These are phyloP conservation scores for Delitschia confertaspora DNA, from an alignment of 495 filamentous ascomycete genomes.

Conservation along the genomic window DNA sequence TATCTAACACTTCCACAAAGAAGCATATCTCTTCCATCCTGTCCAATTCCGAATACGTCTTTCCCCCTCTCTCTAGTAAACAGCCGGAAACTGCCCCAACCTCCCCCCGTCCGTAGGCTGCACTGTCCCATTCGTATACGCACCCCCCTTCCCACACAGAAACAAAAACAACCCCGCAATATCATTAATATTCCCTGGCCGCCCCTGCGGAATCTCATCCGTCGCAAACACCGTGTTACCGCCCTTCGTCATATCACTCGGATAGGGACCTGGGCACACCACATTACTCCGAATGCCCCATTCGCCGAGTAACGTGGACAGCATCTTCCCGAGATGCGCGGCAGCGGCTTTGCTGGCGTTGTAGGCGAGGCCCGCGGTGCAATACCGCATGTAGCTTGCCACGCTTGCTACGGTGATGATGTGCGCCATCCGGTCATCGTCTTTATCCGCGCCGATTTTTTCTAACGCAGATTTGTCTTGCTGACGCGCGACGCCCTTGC, in stretches of 20 bases:
- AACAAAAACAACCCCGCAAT: constrained; percentile 56
- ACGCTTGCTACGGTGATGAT: constrained; percentile 34
- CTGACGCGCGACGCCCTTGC: constrained; percentile 5
- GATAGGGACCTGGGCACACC: constrained; percentile 40
- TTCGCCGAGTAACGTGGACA: constrained; percentile 29
- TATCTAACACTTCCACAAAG: too few relatives aligned
- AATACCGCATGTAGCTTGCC: constrained; percentile 28
- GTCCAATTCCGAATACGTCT: too few relatives aligned
- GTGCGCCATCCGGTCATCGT: constrained; percentile 29
- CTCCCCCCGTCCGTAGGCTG: constrained; percentile 53
- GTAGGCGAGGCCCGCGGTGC: constrained; percentile 32
- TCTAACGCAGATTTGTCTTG: constrained; percentile 6
- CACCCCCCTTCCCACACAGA: constrained; percentile 51
- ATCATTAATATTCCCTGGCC: constrained; percentile 48
- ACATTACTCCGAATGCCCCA: constrained; percentile 33
- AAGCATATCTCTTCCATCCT: not conserved
- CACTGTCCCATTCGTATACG: constrained; percentile 50
- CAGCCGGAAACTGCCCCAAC: constrained; percentile 39
- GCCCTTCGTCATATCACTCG: constrained; percentile 52
- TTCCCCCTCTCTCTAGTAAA: constrained; percentile 43
- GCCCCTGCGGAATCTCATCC: constrained; percentile 43
- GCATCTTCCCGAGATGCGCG: constrained; percentile 33
- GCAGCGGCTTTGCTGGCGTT: constrained; percentile 30
- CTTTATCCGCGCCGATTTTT: constrained; percentile 6
- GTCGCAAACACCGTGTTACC: constrained; percentile 39